phyloP scores from a whole-genome alignment of 2,329 filamentous ascomycete genomes.

The Fusarium domesticum region DNA sequence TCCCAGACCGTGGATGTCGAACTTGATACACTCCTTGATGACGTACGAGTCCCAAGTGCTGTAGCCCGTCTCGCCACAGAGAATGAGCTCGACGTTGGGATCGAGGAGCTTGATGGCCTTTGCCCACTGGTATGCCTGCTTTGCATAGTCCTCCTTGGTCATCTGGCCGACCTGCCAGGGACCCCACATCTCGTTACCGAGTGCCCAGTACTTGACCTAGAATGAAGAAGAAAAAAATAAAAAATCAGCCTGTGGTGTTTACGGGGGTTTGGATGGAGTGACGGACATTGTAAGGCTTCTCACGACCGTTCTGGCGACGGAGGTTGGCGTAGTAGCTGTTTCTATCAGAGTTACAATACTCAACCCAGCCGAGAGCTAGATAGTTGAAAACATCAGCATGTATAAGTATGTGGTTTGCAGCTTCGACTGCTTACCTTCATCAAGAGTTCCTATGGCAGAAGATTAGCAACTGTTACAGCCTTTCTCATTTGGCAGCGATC shows the following conservation, averaged over 20 bases:
- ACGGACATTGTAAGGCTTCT: constrained; percentile 65
- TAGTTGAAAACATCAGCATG: constrained; percentile 15
- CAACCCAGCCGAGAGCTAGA: constrained; percentile 67
- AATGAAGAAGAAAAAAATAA: no score
- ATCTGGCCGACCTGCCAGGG: constrained; percentile 66
- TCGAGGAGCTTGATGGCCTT: constrained; percentile 71
- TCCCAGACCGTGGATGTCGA: constrained; percentile 34
- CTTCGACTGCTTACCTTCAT: constrained; percentile 29
- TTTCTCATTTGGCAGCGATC: background rate
- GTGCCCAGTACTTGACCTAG: constrained; percentile 77
- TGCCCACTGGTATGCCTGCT: constrained; percentile 67
- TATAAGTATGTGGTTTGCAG: background rate
- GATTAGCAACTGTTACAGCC: constrained; percentile 3
- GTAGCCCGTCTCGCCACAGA: constrained; percentile 70
- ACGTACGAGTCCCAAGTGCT: constrained; percentile 72
- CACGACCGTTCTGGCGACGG: constrained; percentile 69
- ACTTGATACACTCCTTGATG: constrained; percentile 62
- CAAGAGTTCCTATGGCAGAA: constrained; percentile 36
- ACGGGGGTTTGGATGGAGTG: rapidly evolving
- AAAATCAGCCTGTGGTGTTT: no score
- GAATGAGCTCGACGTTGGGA: constrained; percentile 64
- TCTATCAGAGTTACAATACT: constrained; percentile 78
- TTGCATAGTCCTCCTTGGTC: constrained; percentile 67
- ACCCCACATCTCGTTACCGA: constrained; percentile 73
- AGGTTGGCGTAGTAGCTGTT: constrained; percentile 82